Evolutionary conservation across 306 rosid genomes (phyloP), one percentile per base, ranked within the genome.

Genomic region (Rosa chinensis): DNA sequence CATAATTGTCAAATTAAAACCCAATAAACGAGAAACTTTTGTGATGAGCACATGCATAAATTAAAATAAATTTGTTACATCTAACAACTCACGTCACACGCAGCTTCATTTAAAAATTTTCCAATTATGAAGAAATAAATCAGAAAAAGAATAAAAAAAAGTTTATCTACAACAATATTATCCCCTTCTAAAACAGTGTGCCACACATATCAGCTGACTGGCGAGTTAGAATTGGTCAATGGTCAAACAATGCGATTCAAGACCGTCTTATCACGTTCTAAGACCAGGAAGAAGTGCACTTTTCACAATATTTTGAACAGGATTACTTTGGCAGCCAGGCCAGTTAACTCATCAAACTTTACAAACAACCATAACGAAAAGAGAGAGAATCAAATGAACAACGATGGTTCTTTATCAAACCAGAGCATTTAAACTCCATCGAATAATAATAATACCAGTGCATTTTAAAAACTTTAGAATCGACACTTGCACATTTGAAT

Each of bases 221-320:
- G 3, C 3, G 3, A 10, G 13, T 23, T 43, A n/a, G n/a, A 49
- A 62, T 5, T 77, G 44, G 72, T 81, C 84, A 3, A 53, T 71
- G 18, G 78, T 75, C 72, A 81, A 75, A 44, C 20, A 81, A 45
- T 28, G 76, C 8, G 39, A 45, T 55, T n/a, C 67, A 62, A 62
- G 67, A 28, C 8, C 5, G 59, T 5, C 66, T 28, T 10, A 61
- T 4, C 39, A 62, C 67, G 40, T 62, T 32, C 7, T 32, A 14
- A 28, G 68, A 62, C 39, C 8, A 32, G 8, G 16, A 11, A 25
- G 4, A 58, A 5, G 1, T 2, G 5, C 63, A 61, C 7, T 44
- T 12, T 11, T 48, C 52, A 48, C 52, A 48, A 48, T 48, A 32
- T 2, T 32, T 32, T 32, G 37, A 32, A 32, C 37, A 56, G 21